Percentiles rank a stretch among this genome's conserved stretches.
Evolutionary conservation across 2,329 filamentous ascomycete species (phyloP).

Genomic region (Apiospora hydei): DNA sequence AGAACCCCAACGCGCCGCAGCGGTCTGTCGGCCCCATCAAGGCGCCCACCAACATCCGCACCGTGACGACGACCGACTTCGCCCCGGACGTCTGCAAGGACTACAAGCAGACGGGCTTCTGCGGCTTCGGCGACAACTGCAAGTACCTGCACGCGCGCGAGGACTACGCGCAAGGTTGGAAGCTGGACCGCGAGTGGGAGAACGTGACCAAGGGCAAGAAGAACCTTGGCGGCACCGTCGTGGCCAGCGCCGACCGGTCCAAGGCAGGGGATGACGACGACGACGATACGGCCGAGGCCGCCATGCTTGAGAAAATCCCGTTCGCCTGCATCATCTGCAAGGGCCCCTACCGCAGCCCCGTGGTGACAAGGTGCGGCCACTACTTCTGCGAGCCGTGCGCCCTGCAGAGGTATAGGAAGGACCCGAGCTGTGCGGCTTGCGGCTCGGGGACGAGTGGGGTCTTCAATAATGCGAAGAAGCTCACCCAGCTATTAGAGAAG

Average conservation of each 20-base stretch:
- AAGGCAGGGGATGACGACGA: slow-evolving; percentile 49
- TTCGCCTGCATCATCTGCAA: slow-evolving; percentile 91
- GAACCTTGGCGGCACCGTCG: slow-evolving; percentile 65
- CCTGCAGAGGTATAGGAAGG: slow-evolving; percentile 83
- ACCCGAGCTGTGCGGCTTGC: slow-evolving; percentile 86
- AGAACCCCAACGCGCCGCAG: slow-evolving; percentile 76
- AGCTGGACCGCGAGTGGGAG: slow-evolving; percentile 95
- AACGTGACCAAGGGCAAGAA: slow-evolving; percentile 77
- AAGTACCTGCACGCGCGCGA: slow-evolving; percentile 81
- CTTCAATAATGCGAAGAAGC: slow-evolving; percentile 85
- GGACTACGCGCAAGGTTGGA: slow-evolving; percentile 91
- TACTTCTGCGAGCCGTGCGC: slow-evolving; percentile 96
- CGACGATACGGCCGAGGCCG: slow-evolving; percentile 68
- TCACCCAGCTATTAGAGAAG: slow-evolving; percentile 81
- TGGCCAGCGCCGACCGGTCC: slow-evolving; percentile 64
- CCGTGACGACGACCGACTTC: slow-evolving; percentile 89
- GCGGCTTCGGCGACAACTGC: slow-evolving; percentile 79
- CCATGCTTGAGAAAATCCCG: slow-evolving; percentile 81
- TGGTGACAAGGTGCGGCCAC: slow-evolving; percentile 90
- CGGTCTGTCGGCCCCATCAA: slow-evolving; percentile 85
- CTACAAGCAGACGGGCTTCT: slow-evolving; percentile 79
- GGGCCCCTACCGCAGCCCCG: slow-evolving; percentile 77
- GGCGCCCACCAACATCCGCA: slow-evolving; percentile 87
- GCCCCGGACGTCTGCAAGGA: slow-evolving; percentile 96
- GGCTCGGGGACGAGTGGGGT: slow-evolving; percentile 85